Conservation (phyloP, 2,329 filamentous ascomycete species). For the Fusarium sp. region DNA sequence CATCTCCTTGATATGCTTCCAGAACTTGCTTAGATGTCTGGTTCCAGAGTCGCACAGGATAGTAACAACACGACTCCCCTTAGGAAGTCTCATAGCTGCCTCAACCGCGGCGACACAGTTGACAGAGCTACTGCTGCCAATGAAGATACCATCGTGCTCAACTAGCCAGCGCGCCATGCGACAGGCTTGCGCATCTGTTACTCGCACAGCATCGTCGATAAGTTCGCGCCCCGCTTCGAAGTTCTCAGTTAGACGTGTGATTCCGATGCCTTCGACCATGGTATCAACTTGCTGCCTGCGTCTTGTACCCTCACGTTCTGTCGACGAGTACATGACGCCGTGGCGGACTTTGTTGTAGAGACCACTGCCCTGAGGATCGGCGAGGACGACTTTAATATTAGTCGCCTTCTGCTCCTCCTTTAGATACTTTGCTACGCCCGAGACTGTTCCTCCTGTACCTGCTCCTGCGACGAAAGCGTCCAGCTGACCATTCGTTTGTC, state of each 20-base stretch:
- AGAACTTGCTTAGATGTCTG: constrained; percentile 86
- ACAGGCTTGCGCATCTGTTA: constrained; percentile 89
- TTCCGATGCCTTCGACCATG: constrained; percentile 94
- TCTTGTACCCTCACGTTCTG: constrained; percentile 90
- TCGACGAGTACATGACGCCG: constrained; percentile 94
- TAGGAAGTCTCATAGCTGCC: constrained; percentile 71
- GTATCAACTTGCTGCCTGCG: constrained; percentile 92
- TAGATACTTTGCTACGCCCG: constrained; percentile 84
- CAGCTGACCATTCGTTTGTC: constrained; percentile 78
- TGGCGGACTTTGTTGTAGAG: constrained; percentile 92
- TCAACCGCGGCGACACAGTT: constrained; percentile 88
- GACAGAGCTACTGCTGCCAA: constrained; percentile 95
- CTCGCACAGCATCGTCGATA: constrained; percentile 89
- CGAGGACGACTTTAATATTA: constrained; percentile 78
- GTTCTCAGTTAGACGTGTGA: constrained; percentile 94
- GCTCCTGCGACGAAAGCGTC: constrained; percentile 94
- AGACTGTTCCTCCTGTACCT: constrained; percentile 93
- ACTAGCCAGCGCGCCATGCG: constrained; percentile 97
- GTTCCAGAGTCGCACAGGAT: constrained; percentile 88
- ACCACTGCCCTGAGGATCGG: constrained; percentile 94
- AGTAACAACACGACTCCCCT: constrained; percentile 78
- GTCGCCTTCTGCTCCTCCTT: constrained; percentile 75
- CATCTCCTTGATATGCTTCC: constrained; percentile 77
- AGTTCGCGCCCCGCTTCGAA: constrained; percentile 88
- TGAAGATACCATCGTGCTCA: constrained; percentile 93